Base-by-base conservation (phyloP, 1,284 basidiomycete genomes). In the Uromyces viciae-fabae region DNA sequence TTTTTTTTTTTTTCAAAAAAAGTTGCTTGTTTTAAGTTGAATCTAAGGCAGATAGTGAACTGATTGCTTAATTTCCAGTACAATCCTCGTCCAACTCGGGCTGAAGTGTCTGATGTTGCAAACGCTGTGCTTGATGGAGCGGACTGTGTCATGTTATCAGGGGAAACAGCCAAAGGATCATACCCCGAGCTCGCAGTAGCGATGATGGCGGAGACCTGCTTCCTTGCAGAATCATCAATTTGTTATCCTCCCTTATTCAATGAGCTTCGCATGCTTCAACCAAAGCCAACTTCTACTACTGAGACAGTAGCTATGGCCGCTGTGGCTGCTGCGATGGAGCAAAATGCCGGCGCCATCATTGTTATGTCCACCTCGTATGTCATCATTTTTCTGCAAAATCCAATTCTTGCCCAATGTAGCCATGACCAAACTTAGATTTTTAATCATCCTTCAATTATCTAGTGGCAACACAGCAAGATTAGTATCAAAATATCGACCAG, bases 131-230 rank as follows among this genome's bases (percentile, higher is more conserved):
- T 98, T 75, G 95, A 98, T 86, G 95, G 95, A 82, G 91, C 95
- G 40, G 95, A 98, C 89, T 98, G 95, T 88, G 95, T 98, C 86
- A 98, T 98, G 95, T 89, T 98, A 86, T 97, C 95, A 33, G 95
- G 95, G 83, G 95, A 98, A 88, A 98, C 95, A 76, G 95, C 95
- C 83, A 98, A 98, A 89, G 95, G 95, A 83, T 88, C 90, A 82
- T 98, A 98, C 88, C 95, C 95, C 43, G 62, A 78, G 62, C 40
- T 73, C 22, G 66, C 83, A 93, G 95, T 97, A 83, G 90, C 94
- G 84, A 95, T 97, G 94, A 98, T 98, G 95, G 95, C 95, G 71
- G 95, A 98, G 89, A 97, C 94, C 8, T 97, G 95, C 85, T 90
- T 93, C 85, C 91, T 98, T 83, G 95, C 95, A 82, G 95, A 98